Percentiles rank a stretch among this genome's conserved stretches.
Evolutionary conservation across 441 rosid genomes (phyloP).

Genomic region (Adansonia gregorii): DNA sequence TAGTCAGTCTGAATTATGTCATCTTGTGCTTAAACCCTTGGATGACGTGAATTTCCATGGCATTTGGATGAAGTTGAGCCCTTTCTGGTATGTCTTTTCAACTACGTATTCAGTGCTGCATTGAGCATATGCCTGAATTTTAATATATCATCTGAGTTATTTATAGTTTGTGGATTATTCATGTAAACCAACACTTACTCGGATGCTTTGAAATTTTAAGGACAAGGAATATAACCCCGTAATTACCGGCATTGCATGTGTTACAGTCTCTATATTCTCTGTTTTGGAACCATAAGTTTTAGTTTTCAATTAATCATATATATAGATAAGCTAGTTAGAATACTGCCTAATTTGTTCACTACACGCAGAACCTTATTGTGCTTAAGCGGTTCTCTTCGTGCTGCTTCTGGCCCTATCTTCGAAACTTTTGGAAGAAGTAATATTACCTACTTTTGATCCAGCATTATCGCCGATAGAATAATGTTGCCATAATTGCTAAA

Average conservation of each 20-base stretch:
- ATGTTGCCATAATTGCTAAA: conserved; percentile 79
- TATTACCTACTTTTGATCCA: conserved; percentile 82
- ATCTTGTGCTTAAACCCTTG: conserved; percentile 60
- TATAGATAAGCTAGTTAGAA: background rate
- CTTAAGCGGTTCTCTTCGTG: conserved; percentile 86
- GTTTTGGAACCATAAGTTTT: no score
- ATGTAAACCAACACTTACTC: background rate
- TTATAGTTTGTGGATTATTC: background rate
- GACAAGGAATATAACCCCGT: background rate
- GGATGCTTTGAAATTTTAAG: background rate
- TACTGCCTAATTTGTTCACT: background rate
- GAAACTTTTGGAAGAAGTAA: conserved; percentile 69
- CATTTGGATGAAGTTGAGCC: conserved; percentile 69
- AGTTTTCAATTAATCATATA: background rate
- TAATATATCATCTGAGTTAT: conserved; percentile 9
- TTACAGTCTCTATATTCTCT: background rate
- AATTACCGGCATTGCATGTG: background rate
- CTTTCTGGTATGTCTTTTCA: conserved; percentile 54
- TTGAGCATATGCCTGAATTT: conserved; percentile 8
- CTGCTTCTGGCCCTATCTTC: conserved; percentile 79
- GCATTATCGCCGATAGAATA: conserved; percentile 65
- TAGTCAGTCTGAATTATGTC: conserved; percentile 64
- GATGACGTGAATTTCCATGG: conserved; percentile 50
- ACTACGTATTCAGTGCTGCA: conserved; percentile 22
- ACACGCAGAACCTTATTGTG: conserved; percentile 62